These are phyloP conservation scores for Terana coerulea DNA, from an alignment of 768 basidiomycete genomes.

Conservation along the genomic window DNA sequence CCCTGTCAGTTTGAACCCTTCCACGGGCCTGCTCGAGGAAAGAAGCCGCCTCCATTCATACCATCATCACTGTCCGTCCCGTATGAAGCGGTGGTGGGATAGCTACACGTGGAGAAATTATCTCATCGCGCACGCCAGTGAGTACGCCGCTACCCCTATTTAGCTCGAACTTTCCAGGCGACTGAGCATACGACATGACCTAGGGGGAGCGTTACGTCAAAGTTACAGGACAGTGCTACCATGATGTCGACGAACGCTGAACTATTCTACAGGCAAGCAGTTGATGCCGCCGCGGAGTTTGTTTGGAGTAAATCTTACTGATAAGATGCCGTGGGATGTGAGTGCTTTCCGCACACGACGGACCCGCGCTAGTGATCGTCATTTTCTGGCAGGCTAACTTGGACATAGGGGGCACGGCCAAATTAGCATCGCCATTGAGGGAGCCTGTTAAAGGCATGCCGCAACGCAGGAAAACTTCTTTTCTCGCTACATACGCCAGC, in stretches of 20 bases:
- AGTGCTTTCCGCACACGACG: background rate
- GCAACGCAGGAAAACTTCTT: too few species aligned
- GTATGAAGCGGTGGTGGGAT: background rate
- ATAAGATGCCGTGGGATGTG: conserved; percentile 6
- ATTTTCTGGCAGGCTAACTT: background rate
- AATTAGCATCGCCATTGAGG: too few species aligned
- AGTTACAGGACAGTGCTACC: background rate
- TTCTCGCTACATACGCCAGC: too few species aligned
- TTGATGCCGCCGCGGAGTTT: background rate
- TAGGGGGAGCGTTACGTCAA: background rate
- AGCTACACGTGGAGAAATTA: background rate
- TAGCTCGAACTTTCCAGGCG: too few species aligned
- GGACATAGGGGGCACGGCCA: too few species aligned
- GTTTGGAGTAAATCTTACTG: background rate
- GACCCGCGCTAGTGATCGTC: background rate
- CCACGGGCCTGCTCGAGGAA: background rate
- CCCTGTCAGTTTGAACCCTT: background rate
- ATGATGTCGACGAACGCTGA: background rate
- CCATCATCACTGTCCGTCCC: background rate
- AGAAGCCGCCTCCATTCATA: background rate
- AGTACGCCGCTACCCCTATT: too few species aligned
- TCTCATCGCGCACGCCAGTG: too few species aligned
- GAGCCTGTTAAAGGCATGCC: too few species aligned
- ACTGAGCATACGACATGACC: too few species aligned
- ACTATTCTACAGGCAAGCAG: background rate